Percentiles rank a stretch among this genome's conserved stretches.
Evolutionary conservation across 306 rosid genomes (phyloP).

Genomic region (Sphenostylis stenocarpa): DNA sequence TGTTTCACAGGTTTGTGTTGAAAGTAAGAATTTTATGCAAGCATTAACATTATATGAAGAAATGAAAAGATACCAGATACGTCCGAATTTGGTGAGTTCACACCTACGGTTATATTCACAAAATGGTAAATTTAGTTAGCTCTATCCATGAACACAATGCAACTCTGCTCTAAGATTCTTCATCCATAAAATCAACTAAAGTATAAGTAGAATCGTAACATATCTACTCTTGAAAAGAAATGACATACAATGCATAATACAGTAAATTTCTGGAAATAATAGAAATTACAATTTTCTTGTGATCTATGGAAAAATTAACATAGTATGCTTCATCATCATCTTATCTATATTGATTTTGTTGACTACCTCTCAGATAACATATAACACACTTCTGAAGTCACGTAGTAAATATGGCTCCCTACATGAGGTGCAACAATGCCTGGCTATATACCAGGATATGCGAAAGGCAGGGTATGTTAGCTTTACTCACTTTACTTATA

Average conservation of each 20-base stretch:
- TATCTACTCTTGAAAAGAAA: slow-evolving; percentile 24
- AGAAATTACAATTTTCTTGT: slow-evolving; percentile 24
- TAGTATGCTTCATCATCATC: slow-evolving; percentile 25
- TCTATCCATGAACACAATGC: slow-evolving; percentile 1
- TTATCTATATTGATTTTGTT: slow-evolving; percentile 18
- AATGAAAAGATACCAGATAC: slow-evolving; percentile 72
- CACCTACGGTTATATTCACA: slow-evolving; percentile 29
- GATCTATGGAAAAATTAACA: slow-evolving; percentile 2
- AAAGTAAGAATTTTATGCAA: slow-evolving; percentile 56
- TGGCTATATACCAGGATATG: slow-evolving; percentile 89
- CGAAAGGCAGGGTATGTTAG: slow-evolving; percentile 81
- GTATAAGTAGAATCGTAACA: slow-evolving; percentile 6
- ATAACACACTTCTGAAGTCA: slow-evolving; percentile 79
- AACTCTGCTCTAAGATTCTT: not conserved
- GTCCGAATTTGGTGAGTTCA: slow-evolving; percentile 76
- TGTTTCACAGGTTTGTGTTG: slow-evolving; percentile 77
- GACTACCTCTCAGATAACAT: slow-evolving; percentile 68
- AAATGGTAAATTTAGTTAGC: slow-evolving; percentile 21
- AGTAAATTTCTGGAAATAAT: not conserved
- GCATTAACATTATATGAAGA: slow-evolving; percentile 73
- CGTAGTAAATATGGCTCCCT: slow-evolving; percentile 77
- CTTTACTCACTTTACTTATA: not conserved
- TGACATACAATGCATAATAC: slow-evolving; percentile 12
- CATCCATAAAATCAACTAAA: slow-evolving; percentile 17
- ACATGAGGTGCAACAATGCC: slow-evolving; percentile 80